phyloP scores from a whole-genome alignment of 2,329 filamentous ascomycete genomes.

The Beauveria scarabaeidicola region DNA sequence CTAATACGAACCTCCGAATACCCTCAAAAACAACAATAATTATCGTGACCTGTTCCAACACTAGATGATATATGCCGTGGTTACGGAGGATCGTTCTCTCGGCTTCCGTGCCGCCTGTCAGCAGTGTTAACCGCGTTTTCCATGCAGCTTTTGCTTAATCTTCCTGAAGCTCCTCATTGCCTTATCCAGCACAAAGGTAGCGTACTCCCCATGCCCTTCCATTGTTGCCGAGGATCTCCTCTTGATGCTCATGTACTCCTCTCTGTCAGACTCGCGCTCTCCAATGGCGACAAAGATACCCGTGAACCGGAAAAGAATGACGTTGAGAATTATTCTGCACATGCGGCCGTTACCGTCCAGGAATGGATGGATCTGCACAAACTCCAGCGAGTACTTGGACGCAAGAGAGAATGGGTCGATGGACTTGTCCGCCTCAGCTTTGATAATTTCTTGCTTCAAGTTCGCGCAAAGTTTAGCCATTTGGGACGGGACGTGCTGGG shows the following conservation, averaged over 20 bases:
- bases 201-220: conserved; percentile 22
- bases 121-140: conserved; percentile 3
- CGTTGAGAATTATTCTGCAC: conserved; percentile 30
- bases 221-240: conserved; percentile 15
- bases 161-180: conserved; percentile 9
- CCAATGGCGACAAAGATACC: conserved; percentile 16
- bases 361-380: conserved; percentile 32
- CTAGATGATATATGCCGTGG: too few relatives aligned
- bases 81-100: too few relatives aligned
- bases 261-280: conserved; percentile 6
- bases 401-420: conserved; percentile 24
- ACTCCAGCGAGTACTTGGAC: conserved; percentile 20
- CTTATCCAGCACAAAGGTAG: conserved; percentile 18
- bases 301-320: conserved; percentile 22
- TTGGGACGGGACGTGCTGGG: conserved; percentile 17
- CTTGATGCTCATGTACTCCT: conserved; percentile 18
- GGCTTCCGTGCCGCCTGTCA: too few relatives aligned
- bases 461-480: conserved; percentile 21
- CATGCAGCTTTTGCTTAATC: conserved; percentile 18
- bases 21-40: too few relatives aligned
- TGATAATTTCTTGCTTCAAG: conserved; percentile 15
- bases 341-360: conserved; percentile 30
- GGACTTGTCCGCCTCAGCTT: neutral
- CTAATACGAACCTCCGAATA: too few relatives aligned
- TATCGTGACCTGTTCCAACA: too few relatives aligned